These are phyloP conservation scores for Euphorbia schlechtendalii DNA, from an alignment of 441 rosid genomes.

Conservation along the genomic window DNA sequence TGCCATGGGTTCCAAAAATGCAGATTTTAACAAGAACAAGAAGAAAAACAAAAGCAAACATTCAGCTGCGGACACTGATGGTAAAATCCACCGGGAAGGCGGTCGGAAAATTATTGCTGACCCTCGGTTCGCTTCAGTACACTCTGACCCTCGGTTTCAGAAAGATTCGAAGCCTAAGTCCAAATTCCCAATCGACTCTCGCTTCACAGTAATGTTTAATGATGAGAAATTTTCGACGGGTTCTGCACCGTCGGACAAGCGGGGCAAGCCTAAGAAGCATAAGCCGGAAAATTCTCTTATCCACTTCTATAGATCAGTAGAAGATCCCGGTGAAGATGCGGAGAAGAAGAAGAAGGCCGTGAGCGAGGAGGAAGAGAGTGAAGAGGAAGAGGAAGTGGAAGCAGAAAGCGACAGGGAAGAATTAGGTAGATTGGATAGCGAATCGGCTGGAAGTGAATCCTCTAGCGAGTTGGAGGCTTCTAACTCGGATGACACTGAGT, in stretches of 20 bases:
- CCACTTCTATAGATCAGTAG: constrained; percentile 57
- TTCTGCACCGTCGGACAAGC: constrained; percentile 59
- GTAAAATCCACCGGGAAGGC: constrained; percentile 4
- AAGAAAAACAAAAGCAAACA: constrained; percentile 12
- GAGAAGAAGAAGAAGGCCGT: constrained; percentile 6
- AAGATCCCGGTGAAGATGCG: constrained; percentile 16
- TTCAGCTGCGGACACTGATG: not conserved
- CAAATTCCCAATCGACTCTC: constrained; percentile 69
- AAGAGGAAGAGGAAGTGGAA: constrained; percentile 24
- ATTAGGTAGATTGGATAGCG: constrained; percentile 13
- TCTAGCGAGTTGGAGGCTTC: constrained; percentile 5
- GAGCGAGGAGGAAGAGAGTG: constrained; percentile 16
- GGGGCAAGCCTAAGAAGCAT: constrained; percentile 57
- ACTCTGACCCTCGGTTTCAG: constrained; percentile 77
- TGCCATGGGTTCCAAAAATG: constrained; percentile 48
- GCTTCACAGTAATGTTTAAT: constrained; percentile 51
- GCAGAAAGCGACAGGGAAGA: constrained; percentile 30
- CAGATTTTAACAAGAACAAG: constrained; percentile 18
- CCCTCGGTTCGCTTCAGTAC: constrained; percentile 55
- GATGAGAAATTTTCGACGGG: constrained; percentile 48
- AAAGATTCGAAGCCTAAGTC: constrained; percentile 47
- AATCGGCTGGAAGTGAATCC: not conserved
- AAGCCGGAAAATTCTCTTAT: constrained; percentile 33
- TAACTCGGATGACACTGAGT: constrained; percentile 27
- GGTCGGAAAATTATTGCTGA: constrained; percentile 39